phyloP scores from a whole-genome alignment of 2,329 filamentous ascomycete species.

The Hansfordia pulvinata region DNA sequence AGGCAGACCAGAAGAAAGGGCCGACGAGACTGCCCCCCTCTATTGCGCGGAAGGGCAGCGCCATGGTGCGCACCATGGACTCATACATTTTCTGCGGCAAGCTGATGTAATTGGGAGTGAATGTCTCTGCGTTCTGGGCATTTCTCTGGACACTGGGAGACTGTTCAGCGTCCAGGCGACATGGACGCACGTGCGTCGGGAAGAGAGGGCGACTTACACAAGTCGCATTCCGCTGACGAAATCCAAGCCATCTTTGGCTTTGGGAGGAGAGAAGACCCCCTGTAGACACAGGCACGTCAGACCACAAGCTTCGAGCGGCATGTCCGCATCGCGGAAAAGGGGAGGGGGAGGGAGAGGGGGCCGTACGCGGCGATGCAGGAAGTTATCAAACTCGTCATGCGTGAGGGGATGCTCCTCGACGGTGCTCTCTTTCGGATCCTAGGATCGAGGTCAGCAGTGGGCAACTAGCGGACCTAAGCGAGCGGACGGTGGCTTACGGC shows the following conservation, averaged over 20 bases:
- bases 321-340: not conserved
- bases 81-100: conserved; percentile 34
- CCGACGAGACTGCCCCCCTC: conserved; percentile 46
- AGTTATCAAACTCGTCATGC: conserved; percentile 43
- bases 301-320: no score
- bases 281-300: conserved; percentile 14
- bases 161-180: not conserved
- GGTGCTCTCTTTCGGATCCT: conserved; percentile 36
- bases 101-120: conserved; percentile 39
- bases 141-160: conserved; percentile 39
- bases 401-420: conserved; percentile 37
- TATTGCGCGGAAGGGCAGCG: conserved; percentile 41
- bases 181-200: not conserved
- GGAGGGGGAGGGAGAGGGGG: conserved; percentile 2
- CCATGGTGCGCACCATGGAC: conserved; percentile 39
- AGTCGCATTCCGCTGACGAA: conserved; percentile 38
- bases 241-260: conserved; percentile 25
- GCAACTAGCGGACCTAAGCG: conserved; percentile 2
- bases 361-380: conserved; percentile 34
- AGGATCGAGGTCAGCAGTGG: conserved; percentile 1
- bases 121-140: conserved; percentile 42
- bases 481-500: conserved; percentile 25
- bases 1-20: conserved; percentile 48
- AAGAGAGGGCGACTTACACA: conserved; percentile 26
- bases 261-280: conserved; percentile 38